A percentile compares a stretch with the other conserved stretches of the same genome.
These are phyloP conservation scores for Psilocybe subaeruginosa DNA, from an alignment of 768 basidiomycete species.

Conservation along the genomic window DNA sequence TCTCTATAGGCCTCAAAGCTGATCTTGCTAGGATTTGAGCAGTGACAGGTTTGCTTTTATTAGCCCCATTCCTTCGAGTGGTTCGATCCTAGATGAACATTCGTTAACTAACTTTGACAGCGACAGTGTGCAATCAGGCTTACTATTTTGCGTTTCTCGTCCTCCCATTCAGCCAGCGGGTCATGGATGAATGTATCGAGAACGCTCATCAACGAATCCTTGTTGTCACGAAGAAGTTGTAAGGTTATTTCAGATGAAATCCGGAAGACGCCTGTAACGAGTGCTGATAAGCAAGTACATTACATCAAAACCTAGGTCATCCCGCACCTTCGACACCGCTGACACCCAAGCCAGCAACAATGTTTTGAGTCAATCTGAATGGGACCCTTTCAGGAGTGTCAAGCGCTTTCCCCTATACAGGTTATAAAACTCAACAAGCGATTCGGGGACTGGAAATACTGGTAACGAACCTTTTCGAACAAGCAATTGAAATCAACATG, in stretches of 20 bases:
- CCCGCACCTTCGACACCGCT: slow-evolving; percentile 84
- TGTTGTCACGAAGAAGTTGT: slow-evolving; percentile 85
- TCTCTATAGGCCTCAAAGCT: slow-evolving; percentile 80
- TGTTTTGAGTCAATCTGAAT: slow-evolving; percentile 92
- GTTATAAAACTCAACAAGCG: background rate
- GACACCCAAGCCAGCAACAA: slow-evolving; percentile 91
- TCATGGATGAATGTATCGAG: slow-evolving; percentile 97
- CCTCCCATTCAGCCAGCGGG: slow-evolving; percentile 95
- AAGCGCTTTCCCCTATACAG: slow-evolving; percentile 67
- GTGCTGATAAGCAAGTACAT: background rate
- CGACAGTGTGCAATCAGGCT: slow-evolving; percentile 9
- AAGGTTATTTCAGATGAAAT: slow-evolving; percentile 91
- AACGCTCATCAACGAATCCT: slow-evolving; percentile 92
- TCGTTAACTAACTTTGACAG: background rate
- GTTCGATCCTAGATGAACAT: slow-evolving; percentile 44
- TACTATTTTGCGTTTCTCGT: slow-evolving; percentile 72
- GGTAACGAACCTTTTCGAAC: slow-evolving; percentile 79
- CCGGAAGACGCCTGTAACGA: slow-evolving; percentile 75
- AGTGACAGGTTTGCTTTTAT: slow-evolving; percentile 37
- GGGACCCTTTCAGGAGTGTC: slow-evolving; percentile 92
- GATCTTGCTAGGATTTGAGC: slow-evolving; percentile 70
- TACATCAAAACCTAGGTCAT: background rate
- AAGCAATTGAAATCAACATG: slow-evolving; percentile 99
- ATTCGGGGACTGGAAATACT: background rate
- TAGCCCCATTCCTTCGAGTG: slow-evolving; percentile 26